Percentiles rank a stretch among this genome's conserved stretches.
These are phyloP conservation scores for Mortierella alpina DNA, from an alignment of 192 early-diverging fungal species.

Conservation along the genomic window DNA sequence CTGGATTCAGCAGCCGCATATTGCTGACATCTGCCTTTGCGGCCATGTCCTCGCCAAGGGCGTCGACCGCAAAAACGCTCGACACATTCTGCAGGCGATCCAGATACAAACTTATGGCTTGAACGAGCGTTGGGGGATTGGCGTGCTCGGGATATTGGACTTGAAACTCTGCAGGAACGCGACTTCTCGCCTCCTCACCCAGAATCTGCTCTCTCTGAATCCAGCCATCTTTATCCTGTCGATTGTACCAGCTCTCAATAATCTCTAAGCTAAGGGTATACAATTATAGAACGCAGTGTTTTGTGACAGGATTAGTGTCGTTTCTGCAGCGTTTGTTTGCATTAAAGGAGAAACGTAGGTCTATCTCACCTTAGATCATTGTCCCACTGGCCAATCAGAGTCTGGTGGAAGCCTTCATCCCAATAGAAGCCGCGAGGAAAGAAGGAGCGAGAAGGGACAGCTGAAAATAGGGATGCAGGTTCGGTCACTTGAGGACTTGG, in stretches of 20 bases:
- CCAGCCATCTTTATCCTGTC: constrained; percentile 90
- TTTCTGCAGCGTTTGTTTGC: neutral
- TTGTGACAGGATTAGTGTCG: neutral
- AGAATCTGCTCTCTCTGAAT: constrained; percentile 95
- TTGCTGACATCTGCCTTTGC: constrained; percentile 38
- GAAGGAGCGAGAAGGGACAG: constrained; percentile 90
- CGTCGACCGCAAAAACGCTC: constrained; percentile 9
- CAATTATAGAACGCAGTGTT: neutral
- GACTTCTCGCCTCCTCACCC: constrained; percentile 91
- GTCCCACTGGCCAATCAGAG: constrained; percentile 88
- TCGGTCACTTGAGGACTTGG: constrained; percentile 67
- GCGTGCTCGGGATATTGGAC: constrained; percentile 92
- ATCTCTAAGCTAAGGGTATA: constrained; percentile 74
- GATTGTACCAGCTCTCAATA: constrained; percentile 78
- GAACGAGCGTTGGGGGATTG: constrained; percentile 90
- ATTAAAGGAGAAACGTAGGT: constrained; percentile 7
- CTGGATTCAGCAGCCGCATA: constrained; percentile 54
- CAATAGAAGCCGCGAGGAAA: constrained; percentile 97
- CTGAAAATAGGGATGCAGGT: constrained; percentile 80
- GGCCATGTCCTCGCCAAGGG: neutral
- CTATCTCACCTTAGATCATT: constrained; percentile 73
- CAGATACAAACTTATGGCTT: constrained; percentile 75
- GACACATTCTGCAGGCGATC: constrained; percentile 58
- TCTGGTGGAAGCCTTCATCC: constrained; percentile 95
- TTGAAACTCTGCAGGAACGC: constrained; percentile 89